These are phyloP conservation scores for Dacryopinax primogenitus DNA, from an alignment of 768 basidiomycete species.

Conservation along the genomic window DNA sequence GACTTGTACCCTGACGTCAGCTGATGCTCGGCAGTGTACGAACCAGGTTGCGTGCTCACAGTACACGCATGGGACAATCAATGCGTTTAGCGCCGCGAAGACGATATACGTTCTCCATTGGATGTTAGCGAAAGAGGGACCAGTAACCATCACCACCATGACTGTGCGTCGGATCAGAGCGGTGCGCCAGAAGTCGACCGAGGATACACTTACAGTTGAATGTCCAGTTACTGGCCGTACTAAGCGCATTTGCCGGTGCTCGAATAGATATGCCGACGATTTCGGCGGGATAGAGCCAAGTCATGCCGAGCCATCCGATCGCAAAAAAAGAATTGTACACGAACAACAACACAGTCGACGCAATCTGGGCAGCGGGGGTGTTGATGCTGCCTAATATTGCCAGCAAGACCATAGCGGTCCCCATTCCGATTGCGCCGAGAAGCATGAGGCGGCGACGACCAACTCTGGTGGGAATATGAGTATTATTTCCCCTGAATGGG, in stretches of 20 bases:
- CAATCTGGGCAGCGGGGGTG: constrained; percentile 37
- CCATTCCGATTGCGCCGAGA: constrained; percentile 19
- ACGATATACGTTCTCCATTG: constrained; percentile 50
- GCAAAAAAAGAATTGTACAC: constrained; percentile 65
- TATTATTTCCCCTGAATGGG: background rate
- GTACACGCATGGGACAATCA: constrained; percentile 45
- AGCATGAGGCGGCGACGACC: constrained; percentile 25
- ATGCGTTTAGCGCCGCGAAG: constrained; percentile 45
- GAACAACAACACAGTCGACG: constrained; percentile 46
- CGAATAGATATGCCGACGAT: constrained; percentile 49
- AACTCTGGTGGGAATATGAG: constrained; percentile 19
- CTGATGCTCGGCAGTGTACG: background rate
- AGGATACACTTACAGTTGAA: constrained; percentile 16
- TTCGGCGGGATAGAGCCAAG: constrained; percentile 62
- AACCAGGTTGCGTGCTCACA: constrained; percentile 6
- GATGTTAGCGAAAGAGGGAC: constrained; percentile 45
- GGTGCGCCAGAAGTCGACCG: background rate
- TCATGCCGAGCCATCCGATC: constrained; percentile 57
- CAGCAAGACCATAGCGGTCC: constrained; percentile 45
- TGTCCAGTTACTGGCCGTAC: constrained; percentile 37
- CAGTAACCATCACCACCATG: constrained; percentile 48
- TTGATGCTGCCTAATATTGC: constrained; percentile 44
- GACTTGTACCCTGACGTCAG: background rate
- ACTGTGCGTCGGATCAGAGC: constrained; percentile 20
- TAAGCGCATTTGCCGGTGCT: constrained; percentile 51